Conservation (phyloP, 768 basidiomycete genomes). For the Cystobasidium onofrii region DNA sequence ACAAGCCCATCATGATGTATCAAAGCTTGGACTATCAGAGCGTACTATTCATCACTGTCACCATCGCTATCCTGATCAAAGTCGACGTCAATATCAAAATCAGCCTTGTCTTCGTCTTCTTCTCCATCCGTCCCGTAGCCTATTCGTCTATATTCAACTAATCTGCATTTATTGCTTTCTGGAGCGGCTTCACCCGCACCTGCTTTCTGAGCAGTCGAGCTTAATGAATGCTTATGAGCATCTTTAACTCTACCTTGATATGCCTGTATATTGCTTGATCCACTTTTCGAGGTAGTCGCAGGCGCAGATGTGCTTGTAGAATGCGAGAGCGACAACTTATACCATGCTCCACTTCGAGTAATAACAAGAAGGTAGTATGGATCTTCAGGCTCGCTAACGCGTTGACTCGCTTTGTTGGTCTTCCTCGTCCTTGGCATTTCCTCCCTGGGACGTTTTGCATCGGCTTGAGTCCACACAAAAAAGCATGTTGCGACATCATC, state of each 20-base stretch:
- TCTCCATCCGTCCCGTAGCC: background rate
- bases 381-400: background rate
- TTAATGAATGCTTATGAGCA: background rate
- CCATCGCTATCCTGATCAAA: too few species aligned
- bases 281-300: background rate
- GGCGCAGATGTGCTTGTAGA: background rate
- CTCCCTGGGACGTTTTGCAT: background rate
- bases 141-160: background rate
- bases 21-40: too few species aligned
- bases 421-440: background rate
- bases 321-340: slow-evolving; percentile 45
- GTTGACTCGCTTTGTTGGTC: background rate
- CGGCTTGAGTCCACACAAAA: background rate
- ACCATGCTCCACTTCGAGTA: slow-evolving; percentile 88
- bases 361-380: slow-evolving; percentile 75
- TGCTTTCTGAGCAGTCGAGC: background rate
- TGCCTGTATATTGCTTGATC: too few species aligned
- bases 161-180: background rate
- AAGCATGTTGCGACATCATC: slow-evolving; percentile 7
- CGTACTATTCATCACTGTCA: too few species aligned
- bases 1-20: too few species aligned
- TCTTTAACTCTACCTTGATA: background rate
- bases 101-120: background rate
- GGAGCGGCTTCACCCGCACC: background rate
- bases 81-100: background rate